Conservation (phyloP, 257 asterid genomes). For the Pogostemon cablin region DNA sequence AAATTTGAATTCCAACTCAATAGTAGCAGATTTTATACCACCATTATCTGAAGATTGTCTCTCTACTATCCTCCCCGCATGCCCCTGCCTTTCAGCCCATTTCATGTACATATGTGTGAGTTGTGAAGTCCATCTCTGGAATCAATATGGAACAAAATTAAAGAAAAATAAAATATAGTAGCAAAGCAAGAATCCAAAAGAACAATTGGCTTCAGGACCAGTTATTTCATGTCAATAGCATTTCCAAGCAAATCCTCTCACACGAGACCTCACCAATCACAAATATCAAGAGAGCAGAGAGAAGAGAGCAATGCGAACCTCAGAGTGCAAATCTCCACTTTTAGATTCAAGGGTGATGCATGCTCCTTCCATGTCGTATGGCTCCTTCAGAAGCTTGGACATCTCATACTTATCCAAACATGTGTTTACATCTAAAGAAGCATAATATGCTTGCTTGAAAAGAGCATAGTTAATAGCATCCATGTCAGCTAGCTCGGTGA, state of each 20-base stretch:
- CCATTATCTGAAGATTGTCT: constrained; percentile 49
- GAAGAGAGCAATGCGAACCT: constrained; percentile 38
- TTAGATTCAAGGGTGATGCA: constrained; percentile 68
- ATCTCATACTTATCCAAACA: constrained; percentile 67
- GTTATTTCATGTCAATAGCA: neutral
- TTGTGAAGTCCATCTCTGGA: constrained; percentile 68
- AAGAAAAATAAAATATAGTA: neutral
- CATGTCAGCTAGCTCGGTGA: constrained; percentile 75
- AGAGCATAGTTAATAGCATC: constrained; percentile 67
- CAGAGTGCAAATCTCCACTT: constrained; percentile 49
- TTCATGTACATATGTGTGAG: constrained; percentile 69
- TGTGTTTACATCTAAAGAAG: constrained; percentile 67
- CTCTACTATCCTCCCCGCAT: constrained; percentile 67
- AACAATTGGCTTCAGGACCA: neutral
- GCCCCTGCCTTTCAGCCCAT: constrained; percentile 82
- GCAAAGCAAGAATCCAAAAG: constrained; percentile 21
- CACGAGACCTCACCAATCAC: neutral
- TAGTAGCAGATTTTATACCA: constrained; percentile 50
- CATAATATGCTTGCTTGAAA: constrained; percentile 74
- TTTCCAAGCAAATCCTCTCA: neutral
- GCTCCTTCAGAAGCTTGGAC: constrained; percentile 74
- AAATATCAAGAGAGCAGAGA: constrained; percentile 19
- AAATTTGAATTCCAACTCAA: constrained; percentile 71
- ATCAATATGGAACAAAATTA: neutral
- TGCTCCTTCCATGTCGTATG: constrained; percentile 82